Evolutionary conservation across 163 green algal genomes (phyloP).

Genomic region (Volvox carteri): DNA sequence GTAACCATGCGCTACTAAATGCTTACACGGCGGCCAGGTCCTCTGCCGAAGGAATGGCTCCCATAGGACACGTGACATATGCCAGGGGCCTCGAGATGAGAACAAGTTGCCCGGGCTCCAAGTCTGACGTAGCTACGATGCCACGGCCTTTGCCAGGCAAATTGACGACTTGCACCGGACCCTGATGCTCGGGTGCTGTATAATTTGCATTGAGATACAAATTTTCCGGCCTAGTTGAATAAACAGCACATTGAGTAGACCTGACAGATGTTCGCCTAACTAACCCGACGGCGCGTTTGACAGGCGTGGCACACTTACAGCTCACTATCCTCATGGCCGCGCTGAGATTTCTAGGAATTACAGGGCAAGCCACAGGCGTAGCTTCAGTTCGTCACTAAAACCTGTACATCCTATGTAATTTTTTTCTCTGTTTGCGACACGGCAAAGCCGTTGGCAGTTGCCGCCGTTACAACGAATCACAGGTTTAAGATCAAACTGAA

Average conservation of each 20-base stretch:
- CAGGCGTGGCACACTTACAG: not conserved
- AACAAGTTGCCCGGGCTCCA: not conserved
- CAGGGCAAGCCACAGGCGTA: too few species aligned
- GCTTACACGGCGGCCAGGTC: conserved; percentile 1
- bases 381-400: too few species aligned
- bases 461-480: too few species aligned
- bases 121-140: not conserved
- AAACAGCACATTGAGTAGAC: not conserved
- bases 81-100: conserved; percentile 2
- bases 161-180: not conserved
- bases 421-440: too few species aligned
- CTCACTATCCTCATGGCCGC: not conserved
- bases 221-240: not conserved
- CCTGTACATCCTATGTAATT: too few species aligned
- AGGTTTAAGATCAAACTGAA: too few species aligned
- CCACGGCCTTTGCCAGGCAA: not conserved
- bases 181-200: not conserved
- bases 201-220: not conserved
- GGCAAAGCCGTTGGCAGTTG: too few species aligned
- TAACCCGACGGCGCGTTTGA: not conserved
- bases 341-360: too few species aligned
- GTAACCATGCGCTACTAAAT: not conserved
- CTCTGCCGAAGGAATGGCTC: not conserved
- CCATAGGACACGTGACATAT: conserved; percentile 1
- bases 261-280: not conserved